These are phyloP conservation scores for Heliocybe sulcata DNA, from an alignment of 1,284 basidiomycete species.

Conservation along the genomic window DNA sequence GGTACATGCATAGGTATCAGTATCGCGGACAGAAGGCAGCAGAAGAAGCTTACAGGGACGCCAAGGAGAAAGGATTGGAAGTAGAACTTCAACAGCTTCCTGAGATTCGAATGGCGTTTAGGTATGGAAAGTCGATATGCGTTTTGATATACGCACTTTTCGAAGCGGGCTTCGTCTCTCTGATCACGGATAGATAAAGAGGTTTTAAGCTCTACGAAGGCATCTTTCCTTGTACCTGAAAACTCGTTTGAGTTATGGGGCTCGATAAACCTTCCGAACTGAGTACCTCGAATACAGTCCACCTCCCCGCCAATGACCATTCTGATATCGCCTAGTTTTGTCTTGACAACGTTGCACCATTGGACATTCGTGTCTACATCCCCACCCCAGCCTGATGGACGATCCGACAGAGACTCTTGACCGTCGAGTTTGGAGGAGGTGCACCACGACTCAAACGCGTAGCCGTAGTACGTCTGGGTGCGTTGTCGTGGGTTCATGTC, in stretches of 20 bases:
- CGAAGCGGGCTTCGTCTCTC: slow-evolving; percentile 72
- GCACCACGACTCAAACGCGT: slow-evolving; percentile 85
- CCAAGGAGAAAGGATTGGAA: slow-evolving; percentile 93
- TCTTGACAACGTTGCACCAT: slow-evolving; percentile 93
- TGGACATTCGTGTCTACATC: slow-evolving; percentile 93
- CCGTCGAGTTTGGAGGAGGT: slow-evolving; percentile 38
- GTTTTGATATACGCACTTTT: slow-evolving; percentile 49
- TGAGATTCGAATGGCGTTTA: slow-evolving; percentile 6
- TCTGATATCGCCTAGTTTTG: slow-evolving; percentile 77
- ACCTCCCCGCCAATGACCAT: slow-evolving; percentile 92
- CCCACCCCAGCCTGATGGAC: slow-evolving; percentile 67
- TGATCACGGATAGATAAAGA: slow-evolving; percentile 70
- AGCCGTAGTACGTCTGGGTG: slow-evolving; percentile 66
- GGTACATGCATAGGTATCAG: slow-evolving; percentile 3
- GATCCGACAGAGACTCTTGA: slow-evolving; percentile 13
- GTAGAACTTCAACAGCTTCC: slow-evolving; percentile 93
- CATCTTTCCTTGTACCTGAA: slow-evolving; percentile 48
- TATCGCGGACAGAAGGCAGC: not conserved
- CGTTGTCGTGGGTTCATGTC: slow-evolving; percentile 53
- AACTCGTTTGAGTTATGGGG: slow-evolving; percentile 33
- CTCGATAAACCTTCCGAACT: slow-evolving; percentile 2
- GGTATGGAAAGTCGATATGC: not conserved
- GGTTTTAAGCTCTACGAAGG: slow-evolving; percentile 90
- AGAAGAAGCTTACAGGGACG: slow-evolving; percentile 60
- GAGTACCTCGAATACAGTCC: slow-evolving; percentile 80